Evolutionary conservation across 2,329 filamentous ascomycete species (phyloP), one percentile per base, ranked within the genome.

Genomic region (Xylaria hypoxylon): DNA sequence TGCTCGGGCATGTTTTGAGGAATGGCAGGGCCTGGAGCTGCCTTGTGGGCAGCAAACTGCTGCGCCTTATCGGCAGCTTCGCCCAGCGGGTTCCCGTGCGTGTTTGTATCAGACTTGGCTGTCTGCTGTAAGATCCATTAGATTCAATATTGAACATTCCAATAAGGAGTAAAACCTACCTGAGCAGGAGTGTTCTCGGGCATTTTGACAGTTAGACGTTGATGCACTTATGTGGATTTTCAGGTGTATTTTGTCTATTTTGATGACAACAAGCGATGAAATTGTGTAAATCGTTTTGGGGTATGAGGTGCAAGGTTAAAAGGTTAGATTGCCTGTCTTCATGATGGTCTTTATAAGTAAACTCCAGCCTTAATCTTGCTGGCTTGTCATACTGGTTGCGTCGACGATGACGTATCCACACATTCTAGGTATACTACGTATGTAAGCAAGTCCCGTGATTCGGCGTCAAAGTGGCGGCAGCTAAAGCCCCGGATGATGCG

Each of bases 1-100:
- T 85, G 77, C 57, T 85, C 79, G 17, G 83, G 83, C 80, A 88
- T 84, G 67, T 84, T 81, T 68, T 87, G 78, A 19, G 85, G 81
- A 28, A 88, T 72, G 31, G 80, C 87, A 17, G 88, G 88, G 38
- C 88, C 88, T 13, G 87, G 88, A 58, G 85, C 80, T 19, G 87
- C 87, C 62, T 83, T 76, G 74, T 85, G 82, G 40, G 85, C 81
- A 60, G 82, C 80, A 74, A 87, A 83, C 22, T 61, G 66, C 56
- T 70, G 71, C 10, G 68, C 67, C 55, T 65, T 65, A 76, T 84
- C 79, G 71, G 77, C 72, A 35, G 73, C 74, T 56, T 81, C 75
- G 56, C 75, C 71, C 59, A 77, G 57, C 11, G 71, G 69, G 65
- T 82, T 77, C 26, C 77, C 77, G 69, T 83, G 77, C 72, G 83